These are phyloP conservation scores for Zymoseptoria ardabiliae DNA, from an alignment of 2,329 filamentous ascomycete species.

Conservation along the genomic window DNA sequence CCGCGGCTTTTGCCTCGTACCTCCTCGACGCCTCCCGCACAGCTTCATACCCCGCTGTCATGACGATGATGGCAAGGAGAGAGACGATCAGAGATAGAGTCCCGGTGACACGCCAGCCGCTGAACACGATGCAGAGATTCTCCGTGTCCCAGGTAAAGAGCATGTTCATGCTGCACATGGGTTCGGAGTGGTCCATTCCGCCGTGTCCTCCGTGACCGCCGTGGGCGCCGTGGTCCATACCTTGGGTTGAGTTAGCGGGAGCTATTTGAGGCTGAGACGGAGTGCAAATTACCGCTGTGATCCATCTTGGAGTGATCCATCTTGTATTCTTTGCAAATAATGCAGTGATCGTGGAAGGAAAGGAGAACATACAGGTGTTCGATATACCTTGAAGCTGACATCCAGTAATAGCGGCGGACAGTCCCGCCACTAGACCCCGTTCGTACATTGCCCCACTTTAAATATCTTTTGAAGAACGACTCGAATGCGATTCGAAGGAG, in stretches of 20 bases:
- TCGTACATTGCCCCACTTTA: neutral
- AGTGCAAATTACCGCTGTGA: neutral
- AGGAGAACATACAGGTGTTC: neutral
- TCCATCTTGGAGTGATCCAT: conserved; percentile 22
- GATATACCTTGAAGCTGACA: neutral
- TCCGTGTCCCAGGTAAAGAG: conserved; percentile 93
- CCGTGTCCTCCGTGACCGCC: conserved; percentile 42
- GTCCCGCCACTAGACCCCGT: neutral
- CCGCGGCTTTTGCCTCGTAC: conserved; percentile 55
- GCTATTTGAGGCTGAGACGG: neutral
- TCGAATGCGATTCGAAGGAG: neutral
- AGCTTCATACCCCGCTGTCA: conserved; percentile 90
- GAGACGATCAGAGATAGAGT: conserved; percentile 70
- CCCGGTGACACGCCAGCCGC: conserved; percentile 76
- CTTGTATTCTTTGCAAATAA: neutral
- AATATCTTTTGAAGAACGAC: neutral
- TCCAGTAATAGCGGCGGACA: neutral
- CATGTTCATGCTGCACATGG: conserved; percentile 81
- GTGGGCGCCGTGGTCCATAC: neutral
- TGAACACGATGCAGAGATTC: conserved; percentile 94
- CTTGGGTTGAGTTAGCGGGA: neutral
- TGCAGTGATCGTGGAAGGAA: neutral
- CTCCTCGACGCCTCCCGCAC: conserved; percentile 67
- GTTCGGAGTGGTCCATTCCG: conserved; percentile 48
- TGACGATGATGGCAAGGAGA: conserved; percentile 69